These are phyloP conservation scores for Russula lepida DNA, from an alignment of 768 basidiomycete species.

Conservation along the genomic window DNA sequence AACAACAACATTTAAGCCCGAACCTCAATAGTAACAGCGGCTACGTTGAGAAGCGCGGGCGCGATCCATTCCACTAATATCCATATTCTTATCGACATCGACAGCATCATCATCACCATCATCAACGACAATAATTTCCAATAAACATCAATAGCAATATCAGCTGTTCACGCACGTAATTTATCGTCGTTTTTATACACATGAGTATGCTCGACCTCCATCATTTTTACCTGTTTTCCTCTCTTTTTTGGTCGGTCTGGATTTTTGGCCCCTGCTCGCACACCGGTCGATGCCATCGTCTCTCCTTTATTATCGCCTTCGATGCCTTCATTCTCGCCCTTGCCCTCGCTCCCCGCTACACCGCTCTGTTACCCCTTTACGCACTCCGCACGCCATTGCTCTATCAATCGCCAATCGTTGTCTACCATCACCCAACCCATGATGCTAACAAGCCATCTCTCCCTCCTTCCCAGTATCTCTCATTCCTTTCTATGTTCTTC, in stretches of 20 bases:
- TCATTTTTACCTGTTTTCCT: neutral
- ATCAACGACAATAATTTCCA: neutral
- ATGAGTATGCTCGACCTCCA: neutral
- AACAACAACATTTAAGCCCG: neutral
- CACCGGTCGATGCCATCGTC: neutral
- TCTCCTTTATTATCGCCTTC: neutral
- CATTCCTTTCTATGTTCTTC: neutral
- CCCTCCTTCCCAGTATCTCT: neutral
- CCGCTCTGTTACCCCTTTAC: neutral
- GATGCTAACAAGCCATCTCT: neutral
- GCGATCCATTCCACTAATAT: neutral
- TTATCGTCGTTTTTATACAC: constrained; percentile 16
- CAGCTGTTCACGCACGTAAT: constrained; percentile 13
- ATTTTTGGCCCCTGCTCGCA: neutral
- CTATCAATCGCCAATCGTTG: neutral
- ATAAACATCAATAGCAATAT: constrained; percentile 4
- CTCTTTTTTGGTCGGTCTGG: neutral
- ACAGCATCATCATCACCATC: neutral
- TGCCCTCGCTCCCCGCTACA: neutral
- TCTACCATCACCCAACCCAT: neutral
- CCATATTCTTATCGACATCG: neutral
- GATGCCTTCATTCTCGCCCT: neutral
- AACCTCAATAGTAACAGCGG: neutral
- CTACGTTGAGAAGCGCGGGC: constrained; percentile 2
- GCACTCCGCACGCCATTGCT: neutral